Percentiles rank a stretch among this genome's conserved stretches.
phyloP scores from a whole-genome alignment of 805 yeast species.

The Sugiyamaella smithiae region DNA sequence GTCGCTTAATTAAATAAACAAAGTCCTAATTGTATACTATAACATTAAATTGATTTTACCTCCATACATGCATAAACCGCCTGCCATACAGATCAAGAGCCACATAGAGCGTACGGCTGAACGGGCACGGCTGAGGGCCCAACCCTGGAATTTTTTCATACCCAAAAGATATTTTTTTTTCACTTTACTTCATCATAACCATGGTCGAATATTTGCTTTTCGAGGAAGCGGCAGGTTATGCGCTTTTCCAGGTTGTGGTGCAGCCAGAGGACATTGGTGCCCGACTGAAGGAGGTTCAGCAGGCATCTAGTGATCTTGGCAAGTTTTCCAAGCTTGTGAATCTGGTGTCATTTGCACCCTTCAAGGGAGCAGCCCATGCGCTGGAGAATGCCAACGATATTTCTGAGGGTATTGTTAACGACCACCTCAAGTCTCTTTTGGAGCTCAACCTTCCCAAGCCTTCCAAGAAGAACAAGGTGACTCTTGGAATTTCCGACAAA shows the following conservation, averaged over 20 bases:
- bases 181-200: not conserved
- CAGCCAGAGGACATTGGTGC: conserved; percentile 95
- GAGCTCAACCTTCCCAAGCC: conserved; percentile 88
- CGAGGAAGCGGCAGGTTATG: conserved; percentile 99
- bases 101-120: too few relatives aligned
- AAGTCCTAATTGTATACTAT: too few relatives aligned
- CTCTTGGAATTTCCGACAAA: conserved; percentile 90
- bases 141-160: conserved; percentile 8
- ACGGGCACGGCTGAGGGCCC: too few relatives aligned
- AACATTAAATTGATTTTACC: too few relatives aligned
- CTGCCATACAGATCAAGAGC: too few relatives aligned
- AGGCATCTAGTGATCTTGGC: conserved; percentile 78
- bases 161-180: not conserved
- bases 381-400: conserved; percentile 97
- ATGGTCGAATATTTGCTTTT: conserved; percentile 84
- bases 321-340: conserved; percentile 90
- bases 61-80: too few relatives aligned
- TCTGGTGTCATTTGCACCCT: conserved; percentile 93
- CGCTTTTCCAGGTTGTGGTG: conserved; percentile 86
- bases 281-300: conserved; percentile 90
- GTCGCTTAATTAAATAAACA: conserved; percentile 5
- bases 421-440: conserved; percentile 81
- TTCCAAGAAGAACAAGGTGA: conserved; percentile 60
- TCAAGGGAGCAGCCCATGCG: conserved; percentile 99
- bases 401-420: conserved; percentile 94